A percentile compares a stretch with the other conserved stretches of the same genome.
These are phyloP conservation scores for Amanita phalloides DNA, from an alignment of 768 basidiomycete species.

Conservation along the genomic window DNA sequence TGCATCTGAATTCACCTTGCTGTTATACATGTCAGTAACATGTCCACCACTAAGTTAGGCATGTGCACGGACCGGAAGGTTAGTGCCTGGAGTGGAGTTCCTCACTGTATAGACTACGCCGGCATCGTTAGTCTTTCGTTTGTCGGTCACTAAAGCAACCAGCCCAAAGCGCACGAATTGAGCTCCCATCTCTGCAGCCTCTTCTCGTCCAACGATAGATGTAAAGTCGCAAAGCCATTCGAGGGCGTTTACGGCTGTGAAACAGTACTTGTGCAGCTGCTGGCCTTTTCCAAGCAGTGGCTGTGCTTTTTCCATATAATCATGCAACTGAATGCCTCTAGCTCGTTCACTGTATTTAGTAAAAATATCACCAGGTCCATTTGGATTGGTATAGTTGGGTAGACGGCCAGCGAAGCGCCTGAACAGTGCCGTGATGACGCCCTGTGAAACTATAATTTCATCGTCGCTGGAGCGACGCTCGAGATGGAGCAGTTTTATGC, in stretches of 20 bases:
- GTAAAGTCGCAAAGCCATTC: conserved; percentile 99
- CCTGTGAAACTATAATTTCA: conserved; percentile 93
- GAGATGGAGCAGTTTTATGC: conserved; percentile 94
- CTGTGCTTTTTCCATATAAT: conserved; percentile 57
- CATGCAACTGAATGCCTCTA: conserved; percentile 61
- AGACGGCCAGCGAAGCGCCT: conserved; percentile 86
- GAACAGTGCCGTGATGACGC: conserved; percentile 91
- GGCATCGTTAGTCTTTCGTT: conserved; percentile 84
- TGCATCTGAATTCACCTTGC: conserved; percentile 97
- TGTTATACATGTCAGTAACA: conserved; percentile 19
- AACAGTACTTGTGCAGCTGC: conserved; percentile 57
- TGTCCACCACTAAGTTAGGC: conserved; percentile 6
- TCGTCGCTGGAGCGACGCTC: conserved; percentile 89
- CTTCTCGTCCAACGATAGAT: conserved; percentile 90
- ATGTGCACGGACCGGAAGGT: conserved; percentile 66
- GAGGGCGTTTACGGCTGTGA: conserved; percentile 76
- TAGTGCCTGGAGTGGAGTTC: conserved; percentile 65
- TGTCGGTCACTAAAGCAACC: conserved; percentile 81
- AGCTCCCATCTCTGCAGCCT: conserved; percentile 95
- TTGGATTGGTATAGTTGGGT: conserved; percentile 62
- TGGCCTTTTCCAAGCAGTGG: conserved; percentile 38
- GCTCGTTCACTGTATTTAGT: conserved; percentile 72
- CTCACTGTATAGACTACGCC: conserved; percentile 90
- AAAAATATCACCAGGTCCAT: conserved; percentile 46
- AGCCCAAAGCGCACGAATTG: conserved; percentile 96